Conservation (phyloP, 257 asterid genomes). For the Solanum rostratum region DNA sequence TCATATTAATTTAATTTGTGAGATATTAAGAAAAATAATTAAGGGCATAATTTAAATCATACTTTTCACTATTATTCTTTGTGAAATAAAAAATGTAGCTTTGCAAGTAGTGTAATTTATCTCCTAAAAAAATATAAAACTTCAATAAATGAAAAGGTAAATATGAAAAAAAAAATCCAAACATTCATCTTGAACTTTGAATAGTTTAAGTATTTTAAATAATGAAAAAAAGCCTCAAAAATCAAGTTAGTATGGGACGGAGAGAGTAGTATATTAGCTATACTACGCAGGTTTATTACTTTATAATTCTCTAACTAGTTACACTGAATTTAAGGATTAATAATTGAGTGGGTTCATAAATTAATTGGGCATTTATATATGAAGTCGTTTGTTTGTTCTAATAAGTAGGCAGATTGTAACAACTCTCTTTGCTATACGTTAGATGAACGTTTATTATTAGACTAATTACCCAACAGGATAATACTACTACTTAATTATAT, state of each 20-base stretch:
- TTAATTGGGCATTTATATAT: not conserved
- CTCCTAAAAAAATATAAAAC: too few species aligned
- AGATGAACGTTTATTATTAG: not conserved
- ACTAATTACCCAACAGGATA: not conserved
- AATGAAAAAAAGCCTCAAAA: fast-evolving
- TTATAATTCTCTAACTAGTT: not conserved
- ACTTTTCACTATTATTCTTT: too few species aligned
- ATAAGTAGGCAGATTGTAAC: not conserved
- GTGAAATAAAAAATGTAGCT: too few species aligned
- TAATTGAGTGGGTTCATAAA: not conserved
- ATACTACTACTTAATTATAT: not conserved
- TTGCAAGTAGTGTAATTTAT: too few species aligned
- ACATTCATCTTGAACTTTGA: too few species aligned
- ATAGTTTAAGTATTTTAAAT: too few species aligned
- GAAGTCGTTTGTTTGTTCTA: not conserved
- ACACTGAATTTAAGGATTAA: not conserved
- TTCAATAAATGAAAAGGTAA: too few species aligned
- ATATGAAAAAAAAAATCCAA: too few species aligned
- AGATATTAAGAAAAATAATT: too few species aligned
- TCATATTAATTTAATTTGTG: too few species aligned
- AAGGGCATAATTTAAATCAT: too few species aligned
- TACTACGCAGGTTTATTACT: not conserved
- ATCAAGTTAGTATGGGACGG: too few species aligned
- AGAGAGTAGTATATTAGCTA: not conserved
- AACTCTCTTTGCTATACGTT: not conserved